Percentiles rank a stretch among this genome's conserved stretches.
Evolutionary conservation across 2,329 filamentous ascomycete genomes (phyloP).

Genomic region (Rhynchosporium secalis): DNA sequence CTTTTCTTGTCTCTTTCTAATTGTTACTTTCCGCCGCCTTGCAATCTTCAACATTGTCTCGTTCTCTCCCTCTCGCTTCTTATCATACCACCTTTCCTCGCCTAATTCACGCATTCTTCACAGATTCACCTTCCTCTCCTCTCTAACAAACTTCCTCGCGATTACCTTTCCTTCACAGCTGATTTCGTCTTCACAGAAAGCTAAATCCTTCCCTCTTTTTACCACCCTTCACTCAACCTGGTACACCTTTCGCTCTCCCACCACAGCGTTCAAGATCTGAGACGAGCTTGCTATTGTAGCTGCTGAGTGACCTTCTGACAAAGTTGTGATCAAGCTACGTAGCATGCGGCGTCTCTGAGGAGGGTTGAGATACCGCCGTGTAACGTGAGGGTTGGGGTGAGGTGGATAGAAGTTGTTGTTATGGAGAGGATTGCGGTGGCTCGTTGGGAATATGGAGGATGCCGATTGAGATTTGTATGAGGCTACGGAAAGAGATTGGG

Average conservation of each 20-base stretch:
- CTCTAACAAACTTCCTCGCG: slow-evolving; percentile 10
- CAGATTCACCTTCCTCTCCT: slow-evolving; percentile 7
- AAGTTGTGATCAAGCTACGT: slow-evolving; percentile 12
- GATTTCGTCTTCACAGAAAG: slow-evolving; percentile 22
- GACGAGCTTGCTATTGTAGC: slow-evolving; percentile 14
- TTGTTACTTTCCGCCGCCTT: too few species aligned
- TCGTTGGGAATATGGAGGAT: background rate
- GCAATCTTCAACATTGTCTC: too few species aligned
- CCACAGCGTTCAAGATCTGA: slow-evolving; percentile 17
- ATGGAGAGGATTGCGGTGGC: background rate
- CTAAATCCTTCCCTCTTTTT: slow-evolving; percentile 12
- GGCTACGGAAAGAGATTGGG: background rate
- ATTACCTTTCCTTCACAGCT: slow-evolving; percentile 17
- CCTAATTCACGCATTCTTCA: background rate
- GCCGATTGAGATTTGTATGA: background rate
- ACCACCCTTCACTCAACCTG: slow-evolving; percentile 17
- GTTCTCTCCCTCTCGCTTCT: too few species aligned
- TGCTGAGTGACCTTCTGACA: slow-evolving; percentile 10
- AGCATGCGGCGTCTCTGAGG: slow-evolving; percentile 11
- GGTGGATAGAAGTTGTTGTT: slow-evolving; percentile 8
- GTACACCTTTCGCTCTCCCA: slow-evolving; percentile 13
- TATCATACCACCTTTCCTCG: background rate
- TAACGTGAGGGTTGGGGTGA: slow-evolving; percentile 1
- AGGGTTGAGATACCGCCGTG: slow-evolving; percentile 17
- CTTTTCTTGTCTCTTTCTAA: too few species aligned